phyloP scores from a whole-genome alignment of 2,329 filamentous ascomycete species.

The Hypoxylon sp. region DNA sequence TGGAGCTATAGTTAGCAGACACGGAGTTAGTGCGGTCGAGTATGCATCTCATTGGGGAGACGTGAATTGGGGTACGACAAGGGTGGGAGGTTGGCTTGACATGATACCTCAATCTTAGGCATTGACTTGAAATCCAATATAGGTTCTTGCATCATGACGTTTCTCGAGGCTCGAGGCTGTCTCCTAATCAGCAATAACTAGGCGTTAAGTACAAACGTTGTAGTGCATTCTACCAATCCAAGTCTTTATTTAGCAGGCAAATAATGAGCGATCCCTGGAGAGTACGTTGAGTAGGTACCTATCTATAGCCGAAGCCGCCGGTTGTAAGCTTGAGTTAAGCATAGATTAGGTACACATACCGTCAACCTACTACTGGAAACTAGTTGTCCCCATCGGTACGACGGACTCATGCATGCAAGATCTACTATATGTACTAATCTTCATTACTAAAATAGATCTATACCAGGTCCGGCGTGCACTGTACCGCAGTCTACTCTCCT shows the following conservation, averaged over 20 bases:
- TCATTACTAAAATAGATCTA: not conserved
- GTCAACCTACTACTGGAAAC: not conserved
- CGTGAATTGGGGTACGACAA: not conserved
- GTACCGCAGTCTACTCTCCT: too few relatives aligned
- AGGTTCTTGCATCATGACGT: constrained; percentile 22
- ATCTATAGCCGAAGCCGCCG: not conserved
- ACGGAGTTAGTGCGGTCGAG: constrained; percentile 14
- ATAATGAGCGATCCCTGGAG: not conserved
- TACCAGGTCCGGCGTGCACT: too few relatives aligned
- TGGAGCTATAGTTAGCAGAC: constrained; percentile 71
- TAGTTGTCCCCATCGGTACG: constrained; percentile 6
- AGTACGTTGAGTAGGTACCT: not conserved
- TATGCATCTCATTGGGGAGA: not conserved
- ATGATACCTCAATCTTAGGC: constrained; percentile 66
- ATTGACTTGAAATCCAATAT: constrained; percentile 61
- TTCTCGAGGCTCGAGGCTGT: not conserved
- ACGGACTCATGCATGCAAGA: not conserved
- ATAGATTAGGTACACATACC: not conserved
- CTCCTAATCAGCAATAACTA: too few relatives aligned
- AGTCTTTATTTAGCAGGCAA: not conserved
- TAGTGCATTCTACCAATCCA: not conserved
- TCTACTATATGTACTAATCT: not conserved
- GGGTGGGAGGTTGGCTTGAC: constrained; percentile 1
- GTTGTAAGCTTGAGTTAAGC: not conserved
- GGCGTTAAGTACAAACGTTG: not conserved